Conservation (phyloP, 352 stramenopile species). For the Globisporangium cystogenes region DNA sequence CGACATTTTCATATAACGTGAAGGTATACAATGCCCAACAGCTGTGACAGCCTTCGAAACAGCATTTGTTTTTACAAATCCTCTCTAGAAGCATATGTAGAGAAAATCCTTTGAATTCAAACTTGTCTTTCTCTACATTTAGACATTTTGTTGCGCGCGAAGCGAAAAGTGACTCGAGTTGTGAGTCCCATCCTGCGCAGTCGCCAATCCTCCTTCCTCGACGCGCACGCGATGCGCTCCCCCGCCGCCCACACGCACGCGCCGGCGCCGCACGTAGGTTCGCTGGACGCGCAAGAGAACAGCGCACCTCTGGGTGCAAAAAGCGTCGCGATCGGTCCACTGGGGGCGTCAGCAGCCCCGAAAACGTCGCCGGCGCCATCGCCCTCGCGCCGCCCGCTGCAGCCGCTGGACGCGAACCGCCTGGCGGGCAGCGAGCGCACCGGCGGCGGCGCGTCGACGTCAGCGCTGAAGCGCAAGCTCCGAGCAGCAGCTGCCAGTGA, state of each 20-base stretch:
- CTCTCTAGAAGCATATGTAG: not conserved
- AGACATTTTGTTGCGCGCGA: not conserved
- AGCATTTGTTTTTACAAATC: not conserved
- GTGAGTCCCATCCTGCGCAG: not conserved
- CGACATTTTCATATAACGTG: too few relatives aligned
- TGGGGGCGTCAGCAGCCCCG: not conserved
- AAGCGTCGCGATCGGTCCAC: conserved; percentile 10
- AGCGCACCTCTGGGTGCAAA: conserved; percentile 13
- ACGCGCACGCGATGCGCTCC: conserved; percentile 18
- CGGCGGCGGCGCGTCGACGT: too few relatives aligned
- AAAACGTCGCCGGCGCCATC: not conserved
- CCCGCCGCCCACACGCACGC: not conserved
- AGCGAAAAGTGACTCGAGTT: too few relatives aligned
- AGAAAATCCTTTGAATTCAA: not conserved
- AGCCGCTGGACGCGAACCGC: conserved; percentile 10
- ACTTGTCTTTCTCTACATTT: not conserved
- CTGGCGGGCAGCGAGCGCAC: not conserved
- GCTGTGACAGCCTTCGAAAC: too few relatives aligned
- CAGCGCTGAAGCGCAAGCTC: conserved; percentile 15
- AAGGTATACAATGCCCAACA: too few relatives aligned
- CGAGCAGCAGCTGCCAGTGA: not conserved
- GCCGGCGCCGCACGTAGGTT: not conserved
- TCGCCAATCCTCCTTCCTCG: not conserved
- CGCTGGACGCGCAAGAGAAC: conserved; percentile 26
- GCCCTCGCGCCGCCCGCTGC: conserved; percentile 6